These are phyloP conservation scores for Raphanus sativus DNA, from an alignment of 345 rosid species.

Conservation along the genomic window DNA sequence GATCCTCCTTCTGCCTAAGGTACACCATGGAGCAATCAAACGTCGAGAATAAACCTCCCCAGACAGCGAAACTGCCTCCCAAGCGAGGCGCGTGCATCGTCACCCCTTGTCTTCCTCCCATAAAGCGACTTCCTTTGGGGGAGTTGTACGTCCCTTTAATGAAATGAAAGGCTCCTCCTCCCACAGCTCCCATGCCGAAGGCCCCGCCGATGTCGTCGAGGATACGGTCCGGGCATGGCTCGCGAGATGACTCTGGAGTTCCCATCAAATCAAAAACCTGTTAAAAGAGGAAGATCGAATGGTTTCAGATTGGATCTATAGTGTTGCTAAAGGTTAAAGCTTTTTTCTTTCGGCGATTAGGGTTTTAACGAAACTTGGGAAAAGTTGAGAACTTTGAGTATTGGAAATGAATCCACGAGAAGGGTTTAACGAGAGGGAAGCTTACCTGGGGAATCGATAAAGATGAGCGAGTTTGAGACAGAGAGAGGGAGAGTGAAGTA, in stretches of 20 bases:
- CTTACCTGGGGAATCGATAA: constrained; percentile 16
- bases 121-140: constrained; percentile 55
- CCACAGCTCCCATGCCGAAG: constrained; percentile 86
- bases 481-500: constrained; percentile 9
- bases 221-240: constrained; percentile 82
- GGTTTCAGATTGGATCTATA: neutral
- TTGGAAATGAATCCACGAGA: neutral
- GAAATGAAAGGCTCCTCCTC: constrained; percentile 75
- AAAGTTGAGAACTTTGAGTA: neutral
- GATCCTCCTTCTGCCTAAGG: constrained; percentile 79
- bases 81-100: constrained; percentile 77
- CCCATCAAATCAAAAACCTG: constrained; percentile 45
- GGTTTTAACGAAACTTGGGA: constrained; percentile 7
- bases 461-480: neutral
- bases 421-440: neutral
- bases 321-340: neutral
- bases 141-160: constrained; percentile 64
- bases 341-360: constrained; percentile 15
- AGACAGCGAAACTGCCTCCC: constrained; percentile 79
- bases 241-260: constrained; percentile 78
- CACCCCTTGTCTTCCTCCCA: constrained; percentile 67
- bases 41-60: constrained; percentile 82
- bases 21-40: constrained; percentile 83
- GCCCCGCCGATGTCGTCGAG: constrained; percentile 82
- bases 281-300: neutral